phyloP scores from a whole-genome alignment of 2,329 filamentous ascomycete species.

The Sclerotinia spermophila region DNA sequence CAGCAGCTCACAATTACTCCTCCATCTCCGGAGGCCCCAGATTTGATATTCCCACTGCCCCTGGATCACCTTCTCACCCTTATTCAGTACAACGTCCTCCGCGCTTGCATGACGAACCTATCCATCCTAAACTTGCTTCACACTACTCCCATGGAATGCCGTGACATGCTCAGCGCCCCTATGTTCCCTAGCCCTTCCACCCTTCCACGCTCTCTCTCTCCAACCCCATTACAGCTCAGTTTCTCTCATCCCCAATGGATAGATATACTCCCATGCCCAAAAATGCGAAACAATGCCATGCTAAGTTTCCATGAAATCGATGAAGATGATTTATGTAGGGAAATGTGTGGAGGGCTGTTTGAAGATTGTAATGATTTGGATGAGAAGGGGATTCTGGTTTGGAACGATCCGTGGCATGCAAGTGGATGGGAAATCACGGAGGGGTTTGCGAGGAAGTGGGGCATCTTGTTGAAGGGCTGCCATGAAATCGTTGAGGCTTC shows the following conservation, averaged over 20 bases:
- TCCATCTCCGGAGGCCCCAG: not conserved
- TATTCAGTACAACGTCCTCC: slow-evolving; percentile 39
- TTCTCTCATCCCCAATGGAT: slow-evolving; percentile 43
- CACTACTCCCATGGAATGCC: slow-evolving; percentile 35
- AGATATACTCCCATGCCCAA: slow-evolving; percentile 42
- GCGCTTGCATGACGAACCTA: slow-evolving; percentile 40
- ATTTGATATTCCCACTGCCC: not conserved
- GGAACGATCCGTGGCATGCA: slow-evolving; percentile 43
- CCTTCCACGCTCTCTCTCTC: slow-evolving; percentile 39
- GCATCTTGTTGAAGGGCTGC: slow-evolving; percentile 35
- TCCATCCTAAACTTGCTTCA: slow-evolving; percentile 37
- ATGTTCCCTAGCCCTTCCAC: slow-evolving; percentile 35
- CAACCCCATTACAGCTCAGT: slow-evolving; percentile 41
- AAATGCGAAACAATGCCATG: slow-evolving; percentile 42
- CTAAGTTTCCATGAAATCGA: slow-evolving; percentile 39
- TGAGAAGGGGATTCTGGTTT: slow-evolving; percentile 42
- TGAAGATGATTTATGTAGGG: slow-evolving; percentile 44
- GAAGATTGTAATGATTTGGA: slow-evolving; percentile 44
- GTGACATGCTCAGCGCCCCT: slow-evolving; percentile 36
- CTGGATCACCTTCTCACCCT: not conserved
- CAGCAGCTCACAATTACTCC: not conserved
- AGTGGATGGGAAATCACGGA: slow-evolving; percentile 43
- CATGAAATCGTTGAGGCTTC: slow-evolving; percentile 36
- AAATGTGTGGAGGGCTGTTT: slow-evolving; percentile 43
- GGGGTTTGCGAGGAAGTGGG: slow-evolving; percentile 42